Percentiles rank a stretch among this genome's conserved stretches.
These are phyloP conservation scores for Candida tropicalis DNA, from an alignment of 1,139 yeast genomes.

Conservation along the genomic window DNA sequence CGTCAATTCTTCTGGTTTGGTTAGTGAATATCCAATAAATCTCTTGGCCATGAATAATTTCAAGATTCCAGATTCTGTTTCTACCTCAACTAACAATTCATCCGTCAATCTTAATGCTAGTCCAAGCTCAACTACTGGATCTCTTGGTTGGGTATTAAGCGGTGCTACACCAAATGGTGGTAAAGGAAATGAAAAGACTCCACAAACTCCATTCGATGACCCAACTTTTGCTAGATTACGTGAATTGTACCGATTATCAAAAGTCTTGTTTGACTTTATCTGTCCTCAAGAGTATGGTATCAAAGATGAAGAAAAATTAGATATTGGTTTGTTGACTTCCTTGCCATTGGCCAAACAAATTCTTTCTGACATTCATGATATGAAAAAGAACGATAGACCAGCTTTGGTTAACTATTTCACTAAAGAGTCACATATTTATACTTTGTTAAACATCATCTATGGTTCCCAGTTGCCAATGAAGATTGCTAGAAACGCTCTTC, in stretches of 20 bases:
- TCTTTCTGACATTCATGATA: conserved; percentile 73
- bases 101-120: conserved; percentile 32
- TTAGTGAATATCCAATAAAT: conserved; percentile 80
- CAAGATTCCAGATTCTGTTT: conserved; percentile 45
- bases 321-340: conserved; percentile 92
- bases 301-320: conserved; percentile 91
- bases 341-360: conserved; percentile 92
- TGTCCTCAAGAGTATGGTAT: conserved; percentile 99
- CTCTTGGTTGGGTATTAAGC: conserved; percentile 74
- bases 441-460: conserved; percentile 84
- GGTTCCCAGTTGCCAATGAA: conserved; percentile 96
- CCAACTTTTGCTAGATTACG: conserved; percentile 79
- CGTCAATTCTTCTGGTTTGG: conserved; percentile 62
- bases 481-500: conserved; percentile 90
- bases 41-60: conserved; percentile 77
- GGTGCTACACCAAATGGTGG: conserved; percentile 34
- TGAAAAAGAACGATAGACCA: conserved; percentile 67
- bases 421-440: conserved; percentile 95
- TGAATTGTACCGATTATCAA: conserved; percentile 86
- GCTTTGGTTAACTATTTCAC: conserved; percentile 91
- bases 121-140: conserved; percentile 55
- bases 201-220: conserved; percentile 72
- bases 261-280: conserved; percentile 92
- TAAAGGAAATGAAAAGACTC: conserved; percentile 7
- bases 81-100: conserved; percentile 24